These are phyloP conservation scores for Pythium periplocum DNA, from an alignment of 352 stramenopile genomes.

Conservation along the genomic window DNA sequence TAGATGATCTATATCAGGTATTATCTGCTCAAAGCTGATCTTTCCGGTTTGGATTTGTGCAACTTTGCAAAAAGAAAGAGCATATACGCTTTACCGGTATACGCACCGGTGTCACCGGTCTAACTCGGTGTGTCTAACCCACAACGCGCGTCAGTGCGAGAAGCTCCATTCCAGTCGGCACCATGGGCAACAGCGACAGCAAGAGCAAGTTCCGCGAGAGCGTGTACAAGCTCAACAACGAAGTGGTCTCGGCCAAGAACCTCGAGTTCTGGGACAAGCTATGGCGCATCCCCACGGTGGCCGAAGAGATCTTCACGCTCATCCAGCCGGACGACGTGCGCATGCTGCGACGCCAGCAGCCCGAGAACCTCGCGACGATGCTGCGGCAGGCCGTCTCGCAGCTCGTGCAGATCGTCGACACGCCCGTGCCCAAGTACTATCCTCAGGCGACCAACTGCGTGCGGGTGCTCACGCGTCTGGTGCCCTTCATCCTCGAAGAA, in stretches of 20 bases:
- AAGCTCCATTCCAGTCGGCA: neutral
- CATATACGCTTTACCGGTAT: no score
- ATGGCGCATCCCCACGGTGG: conserved; percentile 83
- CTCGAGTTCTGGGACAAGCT: conserved; percentile 90
- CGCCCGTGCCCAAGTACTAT: conserved; percentile 86
- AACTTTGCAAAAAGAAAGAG: no score
- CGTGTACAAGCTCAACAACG: conserved; percentile 90
- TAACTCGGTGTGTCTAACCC: no score
- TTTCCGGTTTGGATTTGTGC: no score
- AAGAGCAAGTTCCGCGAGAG: conserved; percentile 91
- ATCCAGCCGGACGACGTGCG: conserved; percentile 86
- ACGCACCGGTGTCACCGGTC: no score
- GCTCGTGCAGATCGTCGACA: conserved; percentile 84
- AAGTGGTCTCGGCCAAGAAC: conserved; percentile 79
- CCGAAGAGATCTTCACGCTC: conserved; percentile 87
- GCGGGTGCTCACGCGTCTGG: conserved; percentile 72
- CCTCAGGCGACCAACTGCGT: conserved; percentile 83
- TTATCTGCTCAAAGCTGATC: no score
- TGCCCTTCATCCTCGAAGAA: conserved; percentile 85
- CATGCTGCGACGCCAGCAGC: conserved; percentile 83
- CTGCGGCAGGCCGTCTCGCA: conserved; percentile 73
- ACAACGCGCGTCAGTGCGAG: no score
- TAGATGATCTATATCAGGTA: no score
- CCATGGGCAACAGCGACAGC: conserved; percentile 86
- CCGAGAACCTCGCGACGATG: conserved; percentile 79